phyloP scores from a whole-genome alignment of 306 rosid genomes.

The Chamaecrista fasciculata region DNA sequence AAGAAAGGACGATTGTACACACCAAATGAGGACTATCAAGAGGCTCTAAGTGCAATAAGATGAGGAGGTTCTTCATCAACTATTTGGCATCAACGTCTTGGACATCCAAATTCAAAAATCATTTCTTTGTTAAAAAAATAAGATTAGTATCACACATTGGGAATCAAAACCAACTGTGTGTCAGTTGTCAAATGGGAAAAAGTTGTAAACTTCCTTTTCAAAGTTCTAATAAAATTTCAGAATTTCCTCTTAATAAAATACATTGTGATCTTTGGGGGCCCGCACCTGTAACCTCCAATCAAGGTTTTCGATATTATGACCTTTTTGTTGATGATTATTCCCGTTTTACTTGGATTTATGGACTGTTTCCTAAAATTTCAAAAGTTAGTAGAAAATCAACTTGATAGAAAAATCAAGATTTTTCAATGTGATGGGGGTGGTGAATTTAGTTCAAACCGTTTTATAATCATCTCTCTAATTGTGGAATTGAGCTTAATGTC shows the following conservation, averaged over 20 bases:
- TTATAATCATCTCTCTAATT: not conserved
- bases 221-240: slow-evolving; percentile 11
- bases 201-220: no score
- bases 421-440: not conserved
- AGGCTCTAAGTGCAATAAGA: not conserved
- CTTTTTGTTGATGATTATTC: not conserved
- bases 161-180: not conserved
- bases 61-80: not conserved
- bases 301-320: not conserved
- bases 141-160: not conserved
- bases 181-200: not conserved
- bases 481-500: not conserved
- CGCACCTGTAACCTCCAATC: not conserved
- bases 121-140: not conserved
- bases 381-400: not conserved
- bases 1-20: not conserved
- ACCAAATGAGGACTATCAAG: not conserved
- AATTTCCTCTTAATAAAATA: not conserved
- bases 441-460: not conserved
- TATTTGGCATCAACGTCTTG: not conserved
- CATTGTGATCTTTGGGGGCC: not conserved
- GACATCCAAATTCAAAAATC: not conserved
- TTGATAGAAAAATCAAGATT: not conserved
- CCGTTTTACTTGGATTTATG: not conserved
- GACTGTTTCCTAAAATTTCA: not conserved